phyloP scores from a whole-genome alignment of 2,329 filamentous ascomycete genomes.

The Xylariomycetidae sp. region DNA sequence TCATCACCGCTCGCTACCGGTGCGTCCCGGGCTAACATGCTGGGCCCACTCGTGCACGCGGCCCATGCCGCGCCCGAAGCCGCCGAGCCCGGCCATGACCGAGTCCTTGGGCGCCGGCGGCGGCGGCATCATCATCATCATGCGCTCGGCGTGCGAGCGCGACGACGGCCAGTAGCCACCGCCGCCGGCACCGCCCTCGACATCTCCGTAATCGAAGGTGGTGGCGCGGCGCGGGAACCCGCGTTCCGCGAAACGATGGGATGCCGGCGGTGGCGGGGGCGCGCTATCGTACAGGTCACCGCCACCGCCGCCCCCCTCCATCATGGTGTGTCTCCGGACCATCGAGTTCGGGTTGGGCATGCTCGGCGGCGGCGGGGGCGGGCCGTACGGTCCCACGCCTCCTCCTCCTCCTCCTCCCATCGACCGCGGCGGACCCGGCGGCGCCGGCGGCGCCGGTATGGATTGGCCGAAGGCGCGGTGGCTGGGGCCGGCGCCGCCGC shows the following conservation, averaged over 20 bases:
- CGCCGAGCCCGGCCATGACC: constrained; percentile 25
- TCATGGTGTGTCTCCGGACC: constrained; percentile 35
- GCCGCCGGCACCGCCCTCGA: no score
- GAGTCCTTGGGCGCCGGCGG: constrained; percentile 21
- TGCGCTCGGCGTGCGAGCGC: constrained; percentile 15
- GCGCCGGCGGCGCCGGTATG: constrained; percentile 19
- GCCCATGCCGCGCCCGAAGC: constrained; percentile 26
- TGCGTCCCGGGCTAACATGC: constrained; percentile 19
- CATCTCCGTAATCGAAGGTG: no score
- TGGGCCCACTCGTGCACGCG: constrained; percentile 26
- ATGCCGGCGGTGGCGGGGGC: no score
- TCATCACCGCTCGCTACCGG: constrained; percentile 10
- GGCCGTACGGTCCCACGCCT: constrained; percentile 25
- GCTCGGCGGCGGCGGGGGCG: constrained; percentile 18
- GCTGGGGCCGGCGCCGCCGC: constrained; percentile 16
- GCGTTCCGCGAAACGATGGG: constrained; percentile 25
- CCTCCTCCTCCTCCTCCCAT: no score
- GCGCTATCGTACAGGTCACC: constrained; percentile 31
- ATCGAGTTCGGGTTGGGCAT: constrained; percentile 24
- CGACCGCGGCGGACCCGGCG: constrained; percentile 20
- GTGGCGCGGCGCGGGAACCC: constrained; percentile 18
- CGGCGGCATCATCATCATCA: constrained; percentile 14
- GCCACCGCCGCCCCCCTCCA: no score
- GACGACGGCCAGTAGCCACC: constrained; percentile 18
- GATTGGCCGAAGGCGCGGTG: constrained; percentile 19